Evolutionary conservation across 2,329 filamentous ascomycete species (phyloP), one percentile per base, ranked within the genome.

Genomic region (Nectriaceae sp.): DNA sequence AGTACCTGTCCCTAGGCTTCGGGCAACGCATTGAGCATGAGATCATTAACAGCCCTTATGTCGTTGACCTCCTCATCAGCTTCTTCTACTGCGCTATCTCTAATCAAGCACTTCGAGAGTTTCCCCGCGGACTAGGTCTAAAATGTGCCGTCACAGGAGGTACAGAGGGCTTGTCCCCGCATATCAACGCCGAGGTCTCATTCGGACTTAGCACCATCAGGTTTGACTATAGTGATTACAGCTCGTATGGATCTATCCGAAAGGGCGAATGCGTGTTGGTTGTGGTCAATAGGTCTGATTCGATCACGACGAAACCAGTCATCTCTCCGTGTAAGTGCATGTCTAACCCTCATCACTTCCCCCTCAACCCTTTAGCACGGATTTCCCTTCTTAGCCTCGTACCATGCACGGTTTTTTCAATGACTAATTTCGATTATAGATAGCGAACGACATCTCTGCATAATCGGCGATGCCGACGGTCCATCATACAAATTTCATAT

Each of bases 11-110:
- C 15, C 75, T 95, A n/a, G 90, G 90, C 0, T 86, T 96, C 61
- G 92, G 91, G 0, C 88, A 89, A 2, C 90, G 84, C 59, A 83
- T 96, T 47, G 91, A 97, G 65, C 84, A 92, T 63, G 90, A 96
- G 62, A 88, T 97, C 19, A 63, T 88, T 21, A 81, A 82, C 11
- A 88, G 92, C 63, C 89, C 90, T 2, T 83, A 85, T 47, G 90
- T 96, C 1, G 88, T 96, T 11, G 92, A 97, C 63, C 75, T 97
- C 2, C 77, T 97, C 1, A 70, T 95, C 40, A 92, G 84, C 66
- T 89, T 97, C 63, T 92, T 90, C 65, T 94, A 91, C 62, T 64
- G 72, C 11, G 81, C 83, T 40, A 75, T 84, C 5, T 48, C 49
- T 10, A 53, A 41, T 11, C 68, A 66, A 26, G 66, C 56, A 1